Evolutionary conservation across 1,284 basidiomycete species (phyloP).

Genomic region (Clitocybe nebularis): DNA sequence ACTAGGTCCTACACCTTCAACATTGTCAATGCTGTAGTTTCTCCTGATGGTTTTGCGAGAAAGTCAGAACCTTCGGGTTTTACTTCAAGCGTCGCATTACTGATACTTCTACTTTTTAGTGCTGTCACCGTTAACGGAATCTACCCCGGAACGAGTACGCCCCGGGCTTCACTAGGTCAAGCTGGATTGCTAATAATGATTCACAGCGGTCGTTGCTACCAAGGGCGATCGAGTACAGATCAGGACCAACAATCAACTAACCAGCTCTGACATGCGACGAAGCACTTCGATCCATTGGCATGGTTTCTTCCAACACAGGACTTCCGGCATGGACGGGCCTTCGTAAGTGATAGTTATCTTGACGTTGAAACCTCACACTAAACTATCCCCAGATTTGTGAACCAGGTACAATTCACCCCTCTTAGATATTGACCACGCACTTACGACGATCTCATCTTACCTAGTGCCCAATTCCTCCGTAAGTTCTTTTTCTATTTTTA

Average conservation of each 20-base stretch:
- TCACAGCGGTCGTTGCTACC: conserved; percentile 11
- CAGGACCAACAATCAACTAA: conserved; percentile 16
- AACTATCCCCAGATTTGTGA: conserved; percentile 9
- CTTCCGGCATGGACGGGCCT: conserved; percentile 27
- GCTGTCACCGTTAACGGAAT: conserved; percentile 11
- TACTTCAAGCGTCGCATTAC: background rate
- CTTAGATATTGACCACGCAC: background rate
- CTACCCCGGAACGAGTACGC: conserved; percentile 10
- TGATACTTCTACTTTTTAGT: background rate
- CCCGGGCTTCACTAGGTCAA: background rate
- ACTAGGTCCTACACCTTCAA: conserved; percentile 8
- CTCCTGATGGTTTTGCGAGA: conserved; percentile 13
- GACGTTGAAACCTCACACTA: background rate
- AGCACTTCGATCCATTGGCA: conserved; percentile 27
- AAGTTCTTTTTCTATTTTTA: conserved; percentile 2
- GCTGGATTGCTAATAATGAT: background rate
- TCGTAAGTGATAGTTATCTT: conserved; percentile 13
- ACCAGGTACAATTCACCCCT: conserved; percentile 7
- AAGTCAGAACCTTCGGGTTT: conserved; percentile 4
- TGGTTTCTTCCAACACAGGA: conserved; percentile 27
- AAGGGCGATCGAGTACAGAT: conserved; percentile 16
- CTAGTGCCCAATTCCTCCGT: conserved; percentile 26
- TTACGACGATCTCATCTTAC: conserved; percentile 12
- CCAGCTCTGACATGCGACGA: conserved; percentile 15
- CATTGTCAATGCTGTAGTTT: conserved; percentile 13